Conservation (phyloP, 164 flowering plant species). For the Aristolochia fimbriata region DNA sequence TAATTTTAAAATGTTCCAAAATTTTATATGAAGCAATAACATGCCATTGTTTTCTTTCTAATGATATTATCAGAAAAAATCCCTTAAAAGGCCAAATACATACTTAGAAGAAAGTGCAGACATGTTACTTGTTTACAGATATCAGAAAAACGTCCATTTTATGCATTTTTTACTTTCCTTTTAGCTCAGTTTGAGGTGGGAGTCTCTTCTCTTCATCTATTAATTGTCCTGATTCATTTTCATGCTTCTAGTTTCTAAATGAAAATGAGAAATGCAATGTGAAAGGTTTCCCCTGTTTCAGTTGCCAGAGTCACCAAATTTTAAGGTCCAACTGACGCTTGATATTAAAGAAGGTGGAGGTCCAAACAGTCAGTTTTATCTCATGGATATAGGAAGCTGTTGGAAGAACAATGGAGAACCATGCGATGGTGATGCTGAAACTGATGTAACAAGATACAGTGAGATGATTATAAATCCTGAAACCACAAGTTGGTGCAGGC, state of each 20-base stretch:
- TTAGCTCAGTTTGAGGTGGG: background rate
- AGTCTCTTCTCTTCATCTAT: background rate
- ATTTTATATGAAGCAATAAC: too few species aligned
- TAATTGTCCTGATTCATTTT: background rate
- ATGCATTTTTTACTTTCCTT: too few species aligned
- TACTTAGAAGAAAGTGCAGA: too few species aligned
- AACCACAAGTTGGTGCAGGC: slow-evolving; percentile 31
- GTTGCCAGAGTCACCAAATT: slow-evolving; percentile 48
- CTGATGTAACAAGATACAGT: slow-evolving; percentile 53
- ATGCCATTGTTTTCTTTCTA: background rate
- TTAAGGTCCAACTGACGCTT: slow-evolving; percentile 36
- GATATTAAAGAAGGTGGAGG: slow-evolving; percentile 45
- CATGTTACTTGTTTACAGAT: too few species aligned
- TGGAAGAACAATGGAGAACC: slow-evolving; percentile 51
- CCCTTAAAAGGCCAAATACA: too few species aligned
- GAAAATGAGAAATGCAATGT: background rate
- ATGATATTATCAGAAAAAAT: background rate
- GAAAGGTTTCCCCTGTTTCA: slow-evolving; percentile 11
- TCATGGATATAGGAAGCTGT: slow-evolving; percentile 50
- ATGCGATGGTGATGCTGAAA: slow-evolving; percentile 40
- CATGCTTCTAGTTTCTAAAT: background rate
- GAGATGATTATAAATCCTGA: slow-evolving; percentile 54
- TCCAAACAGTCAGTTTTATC: slow-evolving; percentile 46
- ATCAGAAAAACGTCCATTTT: too few species aligned
- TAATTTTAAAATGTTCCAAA: too few species aligned